phyloP scores from a whole-genome alignment of 805 yeast genomes.

The Lipomyces chichibuensis region DNA sequence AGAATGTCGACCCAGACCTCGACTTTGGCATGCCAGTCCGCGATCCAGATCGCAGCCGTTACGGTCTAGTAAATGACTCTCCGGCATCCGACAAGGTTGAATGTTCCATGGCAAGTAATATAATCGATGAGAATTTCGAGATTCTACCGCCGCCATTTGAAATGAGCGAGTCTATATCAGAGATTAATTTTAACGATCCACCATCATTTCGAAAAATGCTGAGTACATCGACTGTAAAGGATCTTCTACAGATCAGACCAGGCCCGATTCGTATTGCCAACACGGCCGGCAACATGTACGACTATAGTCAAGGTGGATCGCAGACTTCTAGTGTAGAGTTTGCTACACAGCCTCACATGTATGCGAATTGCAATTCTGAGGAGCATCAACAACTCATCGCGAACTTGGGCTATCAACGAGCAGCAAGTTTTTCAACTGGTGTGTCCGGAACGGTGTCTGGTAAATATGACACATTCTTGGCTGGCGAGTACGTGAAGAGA shows the following conservation, averaged over 20 bases:
- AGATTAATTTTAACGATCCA: constrained; percentile 11
- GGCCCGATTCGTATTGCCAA: not conserved
- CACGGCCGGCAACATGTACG: not conserved
- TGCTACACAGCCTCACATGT: constrained; percentile 1
- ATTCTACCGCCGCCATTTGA: constrained; percentile 12
- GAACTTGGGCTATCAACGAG: not conserved
- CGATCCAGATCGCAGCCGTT: not conserved
- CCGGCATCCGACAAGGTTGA: not conserved
- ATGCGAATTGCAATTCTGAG: not conserved
- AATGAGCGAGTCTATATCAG: constrained; percentile 18
- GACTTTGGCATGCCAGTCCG: not conserved
- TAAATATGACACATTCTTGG: constrained; percentile 7
- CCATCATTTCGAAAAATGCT: not conserved
- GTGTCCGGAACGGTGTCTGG: not conserved
- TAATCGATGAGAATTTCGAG: not conserved
- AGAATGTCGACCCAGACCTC: constrained; percentile 24
- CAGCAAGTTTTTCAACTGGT: not conserved
- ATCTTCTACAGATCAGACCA: not conserved
- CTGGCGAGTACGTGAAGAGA: constrained; percentile 8
- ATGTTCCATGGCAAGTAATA: not conserved
- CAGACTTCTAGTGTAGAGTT: not conserved
- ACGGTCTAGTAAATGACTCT: not conserved
- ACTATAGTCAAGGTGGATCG: not conserved
- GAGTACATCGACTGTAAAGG: not conserved
- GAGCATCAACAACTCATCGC: not conserved